Evolutionary conservation across 192 early-diverging fungal genomes (phyloP), one percentile per base, ranked within the genome.

Genomic region (Gryganskiella cystojenkinii): DNA sequence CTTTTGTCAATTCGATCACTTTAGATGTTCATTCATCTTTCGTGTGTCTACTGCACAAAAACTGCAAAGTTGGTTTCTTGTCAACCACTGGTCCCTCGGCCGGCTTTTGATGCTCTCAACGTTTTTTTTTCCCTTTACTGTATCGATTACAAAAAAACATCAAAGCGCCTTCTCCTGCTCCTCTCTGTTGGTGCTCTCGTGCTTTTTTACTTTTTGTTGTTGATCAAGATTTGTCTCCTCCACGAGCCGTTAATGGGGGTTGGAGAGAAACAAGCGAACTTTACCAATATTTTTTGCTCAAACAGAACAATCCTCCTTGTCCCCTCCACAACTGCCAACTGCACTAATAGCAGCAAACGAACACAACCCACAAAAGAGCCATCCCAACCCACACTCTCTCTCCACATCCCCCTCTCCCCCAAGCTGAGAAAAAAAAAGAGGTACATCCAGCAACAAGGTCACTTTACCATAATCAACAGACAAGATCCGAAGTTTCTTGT

Each of bases 401-500:
- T n/a, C n/a, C n/a, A n/a, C 24, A 13, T 25, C 24, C 24, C 50
- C 24, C 50, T 24, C 22, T 27, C 28, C 4, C 14, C n/a, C 56
- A 10, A 24, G 35, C 56, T 20, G 33, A 54, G 43, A 65, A 53
- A 69, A 54, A 43, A 25, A 37, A 46, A 55, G 17, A 54, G 24
- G 34, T 7, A 58, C 24, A 50, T 20, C 15, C 28, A 3, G 15
- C 35, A 14, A 10, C 34, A 46, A 40, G 27, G 40, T 4, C 3
- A 30, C 15, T 19, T 55, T 62, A 78, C 74, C 74, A 68, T 78
- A 78, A 20, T 78, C 66, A 9, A 78, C 54, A 2, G 74, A 78
- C 2, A 78, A 45, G 56, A 78, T 78, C 19, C 74, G 59, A 19
- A 78, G 47, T 13, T 28, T 78, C 66, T 78, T 78, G 66, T 69